Evolutionary conservation across 768 basidiomycete species (phyloP), one percentile per base, ranked within the genome.

Genomic region (Collybia mongolica): DNA sequence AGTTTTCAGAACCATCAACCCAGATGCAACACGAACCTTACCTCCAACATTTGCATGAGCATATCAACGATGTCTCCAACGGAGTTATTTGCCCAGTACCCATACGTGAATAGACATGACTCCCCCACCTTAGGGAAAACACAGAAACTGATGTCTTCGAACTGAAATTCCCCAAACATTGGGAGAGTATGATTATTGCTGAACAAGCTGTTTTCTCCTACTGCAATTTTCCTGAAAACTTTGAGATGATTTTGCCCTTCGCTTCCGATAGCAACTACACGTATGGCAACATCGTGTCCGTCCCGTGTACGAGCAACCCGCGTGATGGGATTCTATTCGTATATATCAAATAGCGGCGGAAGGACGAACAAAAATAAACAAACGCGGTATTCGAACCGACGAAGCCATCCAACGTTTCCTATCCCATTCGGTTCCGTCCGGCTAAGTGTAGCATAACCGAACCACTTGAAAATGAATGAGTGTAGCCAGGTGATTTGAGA

Each of bases 21-120:
- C 7, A 26, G 3, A 26, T 26, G 7, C 24, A 42, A 19, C 11
- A 32, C 14, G 47, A 44, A 14, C 7, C 23, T 23, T 23, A 66
- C 67, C 59, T 67, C 61, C 20, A 67, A 40, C 41, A 57, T 60
- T 24, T 65, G 61, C 52, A 65, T 36, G 0, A 65, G 20, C 60
- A 62, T 62, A 41, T 65, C 60, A 15, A 65, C n/a, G 22, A 62
- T 38, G 35, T 64, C 61, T 0, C 59, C 63, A 1, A 62, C 63
- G 18, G 61, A 59, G 48, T 64, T 60, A 47, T 58, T 43, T 7
- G 58, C 42, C 59, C 59, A 60, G 9, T n/a, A 19, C 17, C 45
- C 49, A 51, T 48, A 51, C 36, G 48, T 42, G 15, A 23, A 39
- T 2, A 28, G 3, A 40, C 60, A 26, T 8, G 19, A 17, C n/a